These are phyloP conservation scores for Hordeum marinum DNA, from an alignment of 176 grass and related monocot genomes.

Conservation along the genomic window DNA sequence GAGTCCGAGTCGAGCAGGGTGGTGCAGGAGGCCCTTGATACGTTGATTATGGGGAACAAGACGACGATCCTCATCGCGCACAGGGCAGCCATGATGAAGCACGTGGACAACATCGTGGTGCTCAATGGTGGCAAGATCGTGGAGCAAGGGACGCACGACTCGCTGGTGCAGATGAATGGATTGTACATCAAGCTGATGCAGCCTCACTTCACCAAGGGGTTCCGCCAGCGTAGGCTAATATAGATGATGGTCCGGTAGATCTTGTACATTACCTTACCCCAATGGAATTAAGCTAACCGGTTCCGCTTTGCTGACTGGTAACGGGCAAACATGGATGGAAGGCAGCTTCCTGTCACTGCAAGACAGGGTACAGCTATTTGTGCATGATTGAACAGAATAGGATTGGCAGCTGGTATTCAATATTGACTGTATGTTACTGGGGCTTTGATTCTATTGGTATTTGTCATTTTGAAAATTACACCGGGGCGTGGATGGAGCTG, in stretches of 20 bases:
- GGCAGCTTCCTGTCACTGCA: not conserved
- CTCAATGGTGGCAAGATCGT: slow-evolving; percentile 89
- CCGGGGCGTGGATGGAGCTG: not conserved
- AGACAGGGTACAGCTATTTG: not conserved
- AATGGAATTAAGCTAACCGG: slow-evolving; percentile 4
- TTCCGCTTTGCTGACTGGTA: slow-evolving; percentile 10
- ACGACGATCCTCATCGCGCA: slow-evolving; percentile 92
- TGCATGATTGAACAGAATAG: slow-evolving; percentile 12
- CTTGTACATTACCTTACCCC: slow-evolving; percentile 24
- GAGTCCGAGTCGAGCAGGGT: slow-evolving; percentile 94
- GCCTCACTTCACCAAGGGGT: slow-evolving; percentile 91
- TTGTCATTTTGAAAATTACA: no score
- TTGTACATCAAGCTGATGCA: slow-evolving; percentile 97
- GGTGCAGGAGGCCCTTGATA: slow-evolving; percentile 94
- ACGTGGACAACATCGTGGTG: slow-evolving; percentile 92
- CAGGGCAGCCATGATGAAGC: slow-evolving; percentile 89
- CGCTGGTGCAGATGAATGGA: slow-evolving; percentile 75
- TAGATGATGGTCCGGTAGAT: slow-evolving; percentile 22
- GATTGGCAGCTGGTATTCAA: not conserved
- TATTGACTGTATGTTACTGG: no score
- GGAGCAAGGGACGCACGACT: slow-evolving; percentile 88
- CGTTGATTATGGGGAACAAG: slow-evolving; percentile 96
- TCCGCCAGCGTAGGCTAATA: slow-evolving; percentile 81
- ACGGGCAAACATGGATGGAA: not conserved
- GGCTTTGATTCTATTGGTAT: not conserved